These are phyloP conservation scores for Biscogniauxia mediterranea DNA, from an alignment of 2,329 filamentous ascomycete genomes.

Conservation along the genomic window DNA sequence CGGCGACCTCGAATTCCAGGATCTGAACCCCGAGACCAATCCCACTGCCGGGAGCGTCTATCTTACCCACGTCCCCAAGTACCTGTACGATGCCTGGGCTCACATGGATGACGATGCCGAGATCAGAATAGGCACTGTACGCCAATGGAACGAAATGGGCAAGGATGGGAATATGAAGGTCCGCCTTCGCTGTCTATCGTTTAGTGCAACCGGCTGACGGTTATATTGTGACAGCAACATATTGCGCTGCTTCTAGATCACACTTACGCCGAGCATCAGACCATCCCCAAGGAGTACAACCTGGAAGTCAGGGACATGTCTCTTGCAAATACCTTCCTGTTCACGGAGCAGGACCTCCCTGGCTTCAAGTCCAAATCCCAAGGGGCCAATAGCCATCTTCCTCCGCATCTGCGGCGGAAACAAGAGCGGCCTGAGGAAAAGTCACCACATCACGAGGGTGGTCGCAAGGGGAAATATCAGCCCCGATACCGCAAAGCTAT, in stretches of 20 bases:
- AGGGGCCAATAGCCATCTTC: conserved; percentile 57
- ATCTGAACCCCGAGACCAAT: conserved; percentile 38
- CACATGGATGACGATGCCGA: conserved; percentile 77
- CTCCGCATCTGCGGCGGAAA: conserved; percentile 50
- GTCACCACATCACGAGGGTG: conserved; percentile 44
- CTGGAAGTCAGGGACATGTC: conserved; percentile 62
- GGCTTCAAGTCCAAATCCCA: conserved; percentile 66
- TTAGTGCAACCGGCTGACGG: conserved; percentile 6
- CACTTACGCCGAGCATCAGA: conserved; percentile 64
- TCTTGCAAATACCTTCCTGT: conserved; percentile 86
- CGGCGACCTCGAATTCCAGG: conserved; percentile 57
- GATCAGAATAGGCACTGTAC: conserved; percentile 76
- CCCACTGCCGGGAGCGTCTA: conserved; percentile 53
- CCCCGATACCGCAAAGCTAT: conserved; percentile 71
- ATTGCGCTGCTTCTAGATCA: conserved; percentile 67
- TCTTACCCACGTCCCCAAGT: conserved; percentile 74
- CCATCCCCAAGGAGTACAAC: conserved; percentile 85
- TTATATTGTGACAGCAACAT: conserved; percentile 33
- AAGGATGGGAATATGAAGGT: conserved; percentile 45
- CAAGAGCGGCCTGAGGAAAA: conserved; percentile 46
- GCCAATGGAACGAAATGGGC: conserved; percentile 55
- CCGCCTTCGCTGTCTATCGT: not conserved
- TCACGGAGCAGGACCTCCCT: conserved; percentile 89
- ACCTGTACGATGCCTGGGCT: conserved; percentile 78
- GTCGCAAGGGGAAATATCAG: conserved; percentile 45